Evolutionary conservation across 768 basidiomycete genomes (phyloP).

Genomic region (Fomitopsis serialis): DNA sequence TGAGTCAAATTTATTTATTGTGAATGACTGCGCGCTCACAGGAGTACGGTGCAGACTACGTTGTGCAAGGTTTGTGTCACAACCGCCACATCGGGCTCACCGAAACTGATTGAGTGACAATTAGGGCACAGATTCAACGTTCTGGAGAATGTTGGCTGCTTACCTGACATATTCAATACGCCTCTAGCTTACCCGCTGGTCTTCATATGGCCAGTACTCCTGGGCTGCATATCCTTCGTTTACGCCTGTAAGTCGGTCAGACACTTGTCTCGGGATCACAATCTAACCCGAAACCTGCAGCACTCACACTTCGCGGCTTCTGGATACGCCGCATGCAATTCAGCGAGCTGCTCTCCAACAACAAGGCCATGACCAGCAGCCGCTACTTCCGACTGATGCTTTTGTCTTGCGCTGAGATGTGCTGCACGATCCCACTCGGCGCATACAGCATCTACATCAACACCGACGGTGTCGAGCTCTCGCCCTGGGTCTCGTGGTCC

Average conservation of each 20-base stretch:
- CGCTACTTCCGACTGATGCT: constrained; percentile 60
- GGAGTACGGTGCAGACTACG: no score
- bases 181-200: constrained; percentile 25
- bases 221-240: constrained; percentile 24
- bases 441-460: constrained; percentile 33
- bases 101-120: no score
- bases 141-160: constrained; percentile 44
- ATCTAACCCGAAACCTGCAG: constrained; percentile 17
- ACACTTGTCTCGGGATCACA: no score
- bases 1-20: no score
- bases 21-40: no score
- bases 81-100: neutral
- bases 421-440: constrained; percentile 31
- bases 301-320: constrained; percentile 40
- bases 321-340: constrained; percentile 44
- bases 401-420: constrained; percentile 42
- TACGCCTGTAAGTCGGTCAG: constrained; percentile 37
- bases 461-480: constrained; percentile 23
- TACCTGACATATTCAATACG: constrained; percentile 26
- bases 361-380: constrained; percentile 11
- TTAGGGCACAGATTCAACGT: constrained; percentile 44
- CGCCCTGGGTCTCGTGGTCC: constrained; percentile 42
- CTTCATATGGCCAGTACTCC: constrained; percentile 15
- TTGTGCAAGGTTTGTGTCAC: constrained; percentile 40
- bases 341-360: constrained; percentile 33